Percentiles rank a stretch among this genome's conserved stretches.
Evolutionary conservation across 2,329 filamentous ascomycete genomes (phyloP).

Genomic region (Alternaria novae-zelandiae): DNA sequence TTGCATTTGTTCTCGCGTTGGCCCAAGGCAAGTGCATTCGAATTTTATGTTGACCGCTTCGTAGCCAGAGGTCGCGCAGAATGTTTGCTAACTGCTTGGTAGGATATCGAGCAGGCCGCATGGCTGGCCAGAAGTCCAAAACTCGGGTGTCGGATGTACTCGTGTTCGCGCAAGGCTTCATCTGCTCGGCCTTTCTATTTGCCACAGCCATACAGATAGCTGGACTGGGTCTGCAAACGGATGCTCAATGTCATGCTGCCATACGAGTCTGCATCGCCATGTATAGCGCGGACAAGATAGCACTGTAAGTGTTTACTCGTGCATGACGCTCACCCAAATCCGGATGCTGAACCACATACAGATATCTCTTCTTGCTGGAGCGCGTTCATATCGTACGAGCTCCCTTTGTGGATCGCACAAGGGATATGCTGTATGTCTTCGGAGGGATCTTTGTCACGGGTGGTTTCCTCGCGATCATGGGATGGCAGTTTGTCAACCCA

Average conservation of each 20-base stretch:
- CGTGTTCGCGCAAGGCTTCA: conserved; percentile 25
- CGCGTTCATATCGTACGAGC: conserved; percentile 45
- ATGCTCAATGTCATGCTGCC: conserved; percentile 36
- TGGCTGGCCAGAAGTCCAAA: conserved; percentile 15
- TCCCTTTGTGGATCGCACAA: conserved; percentile 32
- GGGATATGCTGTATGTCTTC: conserved; percentile 42
- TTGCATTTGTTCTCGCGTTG: conserved; percentile 22
- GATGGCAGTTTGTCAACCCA: conserved; percentile 32
- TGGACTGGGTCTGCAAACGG: conserved; percentile 35
- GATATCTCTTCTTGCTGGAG: conserved; percentile 50
- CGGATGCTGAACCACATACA: conserved; percentile 3
- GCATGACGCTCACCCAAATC: not conserved
- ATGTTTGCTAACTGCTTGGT: not conserved
- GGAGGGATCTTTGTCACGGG: conserved; percentile 26
- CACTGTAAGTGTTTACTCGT: conserved; percentile 21
- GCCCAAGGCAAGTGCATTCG: conserved; percentile 20
- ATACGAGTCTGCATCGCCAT: conserved; percentile 47
- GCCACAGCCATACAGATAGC: conserved; percentile 32
- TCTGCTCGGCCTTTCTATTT: conserved; percentile 33
- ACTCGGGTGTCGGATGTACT: conserved; percentile 22
- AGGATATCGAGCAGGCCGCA: conserved; percentile 30
- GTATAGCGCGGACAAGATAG: conserved; percentile 42
- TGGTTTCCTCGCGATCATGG: conserved; percentile 30
- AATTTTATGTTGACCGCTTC: not conserved
- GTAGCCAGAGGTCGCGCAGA: not conserved